phyloP scores from a whole-genome alignment of 192 early-diverging fungal genomes.

The Coemansia sp. region DNA sequence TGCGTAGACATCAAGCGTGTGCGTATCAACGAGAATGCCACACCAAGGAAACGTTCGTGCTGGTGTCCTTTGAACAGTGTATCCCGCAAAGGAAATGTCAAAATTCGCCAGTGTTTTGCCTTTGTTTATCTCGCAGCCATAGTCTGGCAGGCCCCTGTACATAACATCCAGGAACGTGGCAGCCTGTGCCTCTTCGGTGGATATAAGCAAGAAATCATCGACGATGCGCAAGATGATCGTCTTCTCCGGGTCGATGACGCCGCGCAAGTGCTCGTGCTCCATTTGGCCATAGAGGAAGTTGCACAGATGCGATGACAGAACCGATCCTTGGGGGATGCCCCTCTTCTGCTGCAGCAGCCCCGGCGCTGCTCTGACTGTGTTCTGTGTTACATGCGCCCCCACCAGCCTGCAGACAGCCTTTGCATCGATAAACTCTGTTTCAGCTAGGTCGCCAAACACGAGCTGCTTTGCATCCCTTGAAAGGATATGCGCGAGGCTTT shows the following conservation, averaged over 20 bases:
- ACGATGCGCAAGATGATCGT: conserved; percentile 75
- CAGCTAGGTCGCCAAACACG: conserved; percentile 74
- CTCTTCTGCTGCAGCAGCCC: conserved; percentile 67
- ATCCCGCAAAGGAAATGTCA: conserved; percentile 47
- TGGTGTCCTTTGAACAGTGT: conserved; percentile 31
- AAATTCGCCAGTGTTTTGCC: conserved; percentile 83
- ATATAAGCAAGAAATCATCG: conserved; percentile 86
- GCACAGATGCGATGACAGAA: conserved; percentile 86
- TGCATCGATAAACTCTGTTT: conserved; percentile 58
- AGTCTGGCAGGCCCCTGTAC: conserved; percentile 63
- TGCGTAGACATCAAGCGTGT: conserved; percentile 64
- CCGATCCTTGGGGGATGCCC: conserved; percentile 93
- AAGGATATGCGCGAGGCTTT: conserved; percentile 50
- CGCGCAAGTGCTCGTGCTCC: conserved; percentile 61
- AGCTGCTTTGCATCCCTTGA: conserved; percentile 58
- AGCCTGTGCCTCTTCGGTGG: conserved; percentile 57
- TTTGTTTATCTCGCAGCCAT: conserved; percentile 76
- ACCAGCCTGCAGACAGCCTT: conserved; percentile 57
- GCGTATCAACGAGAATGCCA: conserved; percentile 73
- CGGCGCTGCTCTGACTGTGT: conserved; percentile 66
- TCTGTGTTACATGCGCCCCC: conserved; percentile 66
- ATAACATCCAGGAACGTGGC: conserved; percentile 61
- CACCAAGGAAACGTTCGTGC: conserved; percentile 64
- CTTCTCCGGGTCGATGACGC: conserved; percentile 37
- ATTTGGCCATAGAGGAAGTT: conserved; percentile 81